phyloP scores from a whole-genome alignment of 257 asterid genomes.

The Scutellaria barbata region DNA sequence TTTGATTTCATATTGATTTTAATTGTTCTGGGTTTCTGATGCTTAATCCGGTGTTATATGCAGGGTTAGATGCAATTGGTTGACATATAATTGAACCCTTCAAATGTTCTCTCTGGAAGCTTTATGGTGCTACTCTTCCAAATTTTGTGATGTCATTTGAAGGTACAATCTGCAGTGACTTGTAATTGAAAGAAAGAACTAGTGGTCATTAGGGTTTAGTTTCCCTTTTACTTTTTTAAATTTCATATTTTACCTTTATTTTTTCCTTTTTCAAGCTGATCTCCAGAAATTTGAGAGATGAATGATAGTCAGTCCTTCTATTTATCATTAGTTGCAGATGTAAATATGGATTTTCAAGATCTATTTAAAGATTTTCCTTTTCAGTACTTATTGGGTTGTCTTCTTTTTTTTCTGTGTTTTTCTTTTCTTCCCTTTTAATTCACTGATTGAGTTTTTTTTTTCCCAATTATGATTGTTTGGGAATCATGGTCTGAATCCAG shows the following conservation, averaged over 20 bases:
- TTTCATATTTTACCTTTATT: background rate
- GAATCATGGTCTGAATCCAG: background rate
- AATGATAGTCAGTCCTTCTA: constrained; percentile 29
- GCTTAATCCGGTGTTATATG: constrained; percentile 17
- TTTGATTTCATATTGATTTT: constrained; percentile 19
- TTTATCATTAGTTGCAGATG: constrained; percentile 44
- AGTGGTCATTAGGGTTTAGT: constrained; percentile 31
- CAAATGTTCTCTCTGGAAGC: constrained; percentile 43
- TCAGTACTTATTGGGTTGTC: background rate
- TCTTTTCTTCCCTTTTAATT: background rate
- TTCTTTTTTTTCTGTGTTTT: background rate
- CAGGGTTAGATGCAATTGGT: constrained; percentile 57
- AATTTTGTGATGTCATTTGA: constrained; percentile 45
- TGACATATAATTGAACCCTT: constrained; percentile 39
- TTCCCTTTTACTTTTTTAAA: background rate
- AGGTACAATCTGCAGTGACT: constrained; percentile 42
- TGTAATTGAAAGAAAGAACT: constrained; percentile 35
- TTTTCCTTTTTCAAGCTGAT: constrained; percentile 27
- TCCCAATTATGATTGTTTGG: constrained; percentile 17
- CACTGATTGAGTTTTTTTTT: constrained; percentile 5
- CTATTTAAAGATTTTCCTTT: constrained; percentile 34
- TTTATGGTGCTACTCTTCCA: constrained; percentile 42
- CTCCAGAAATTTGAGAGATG: constrained; percentile 35
- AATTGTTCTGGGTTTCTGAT: constrained; percentile 23
- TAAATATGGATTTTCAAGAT: constrained; percentile 44